A percentile compares a stretch with the other conserved stretches of the same genome.
These are phyloP conservation scores for Entomortierella parvispora DNA, from an alignment of 192 early-diverging fungal genomes.

Conservation along the genomic window DNA sequence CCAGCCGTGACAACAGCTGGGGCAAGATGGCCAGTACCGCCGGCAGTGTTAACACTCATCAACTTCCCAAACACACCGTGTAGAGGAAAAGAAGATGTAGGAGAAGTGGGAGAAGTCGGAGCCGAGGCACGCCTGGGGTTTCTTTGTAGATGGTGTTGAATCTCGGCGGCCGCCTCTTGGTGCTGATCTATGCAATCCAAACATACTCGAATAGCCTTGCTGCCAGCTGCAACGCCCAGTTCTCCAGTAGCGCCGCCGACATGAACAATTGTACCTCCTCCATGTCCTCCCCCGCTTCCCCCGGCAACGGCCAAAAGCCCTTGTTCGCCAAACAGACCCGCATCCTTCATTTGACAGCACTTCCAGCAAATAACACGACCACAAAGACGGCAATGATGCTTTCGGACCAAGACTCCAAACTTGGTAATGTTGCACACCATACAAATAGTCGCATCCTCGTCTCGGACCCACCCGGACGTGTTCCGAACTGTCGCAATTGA, in stretches of 20 bases:
- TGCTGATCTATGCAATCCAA: constrained; percentile 38
- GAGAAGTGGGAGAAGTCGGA: constrained; percentile 5
- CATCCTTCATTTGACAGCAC: constrained; percentile 61
- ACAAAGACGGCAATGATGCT: constrained; percentile 80
- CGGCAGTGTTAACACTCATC: constrained; percentile 13
- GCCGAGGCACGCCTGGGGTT: not conserved
- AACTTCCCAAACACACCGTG: constrained; percentile 32
- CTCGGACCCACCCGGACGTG: constrained; percentile 38
- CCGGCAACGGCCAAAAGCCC: not conserved
- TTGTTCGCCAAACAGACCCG: not conserved
- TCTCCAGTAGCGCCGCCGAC: not conserved
- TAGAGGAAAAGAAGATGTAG: constrained; percentile 17
- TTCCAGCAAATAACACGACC: constrained; percentile 72
- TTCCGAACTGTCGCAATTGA: constrained; percentile 27
- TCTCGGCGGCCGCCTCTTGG: not conserved
- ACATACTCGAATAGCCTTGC: constrained; percentile 34
- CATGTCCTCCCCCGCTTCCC: not conserved
- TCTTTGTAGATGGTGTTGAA: not conserved
- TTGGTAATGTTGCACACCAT: constrained; percentile 46
- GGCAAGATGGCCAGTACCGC: constrained; percentile 13
- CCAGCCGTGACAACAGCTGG: constrained; percentile 17
- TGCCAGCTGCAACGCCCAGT: not conserved
- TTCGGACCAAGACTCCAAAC: constrained; percentile 45
- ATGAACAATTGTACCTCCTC: not conserved
- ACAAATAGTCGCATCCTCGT: constrained; percentile 47